Conservation (phyloP, 2,329 filamentous ascomycete species). For the Aspergillus ochraceoroseus region DNA sequence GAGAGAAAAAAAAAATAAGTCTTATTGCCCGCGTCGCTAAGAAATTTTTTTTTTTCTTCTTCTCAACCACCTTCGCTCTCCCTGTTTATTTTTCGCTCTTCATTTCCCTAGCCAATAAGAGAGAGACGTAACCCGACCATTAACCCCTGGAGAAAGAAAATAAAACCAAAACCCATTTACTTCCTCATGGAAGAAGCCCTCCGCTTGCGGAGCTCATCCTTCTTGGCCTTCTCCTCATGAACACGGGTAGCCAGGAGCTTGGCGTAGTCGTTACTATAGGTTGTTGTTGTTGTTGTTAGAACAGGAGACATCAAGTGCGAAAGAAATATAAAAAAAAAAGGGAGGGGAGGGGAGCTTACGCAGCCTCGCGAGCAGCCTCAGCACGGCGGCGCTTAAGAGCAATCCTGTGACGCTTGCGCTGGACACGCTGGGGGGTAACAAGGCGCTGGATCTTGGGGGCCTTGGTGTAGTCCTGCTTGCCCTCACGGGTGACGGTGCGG, state of each 20-base stretch:
- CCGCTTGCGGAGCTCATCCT: conserved; percentile 93
- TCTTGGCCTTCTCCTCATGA: conserved; percentile 88
- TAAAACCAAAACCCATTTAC: conserved; percentile 50
- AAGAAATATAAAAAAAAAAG: no score
- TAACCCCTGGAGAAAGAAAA: conserved; percentile 26
- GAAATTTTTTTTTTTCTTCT: conserved; percentile 10
- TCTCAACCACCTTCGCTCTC: conserved; percentile 16
- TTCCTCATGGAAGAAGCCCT: conserved; percentile 92
- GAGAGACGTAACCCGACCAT: conserved; percentile 37
- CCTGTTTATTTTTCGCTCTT: conserved; percentile 19
- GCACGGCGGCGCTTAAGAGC: conserved; percentile 97
- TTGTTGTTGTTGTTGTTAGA: conserved; percentile 4
- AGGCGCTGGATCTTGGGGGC: conserved; percentile 99
- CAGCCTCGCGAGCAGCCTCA: conserved; percentile 98
- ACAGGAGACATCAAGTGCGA: background rate
- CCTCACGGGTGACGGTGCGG: conserved; percentile 94
- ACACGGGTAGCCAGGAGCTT: conserved; percentile 96
- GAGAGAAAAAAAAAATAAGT: no score
- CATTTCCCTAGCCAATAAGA: conserved; percentile 29
- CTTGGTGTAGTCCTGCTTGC: conserved; percentile 99
- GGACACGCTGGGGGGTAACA: conserved; percentile 97
- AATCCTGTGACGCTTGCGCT: conserved; percentile 98
- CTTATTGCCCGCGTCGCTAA: conserved; percentile 7
- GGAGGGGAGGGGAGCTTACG: conserved; percentile 57
- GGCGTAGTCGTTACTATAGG: conserved; percentile 85